Conservation (phyloP, 768 basidiomycete species). For the Exidia glandulosa region DNA sequence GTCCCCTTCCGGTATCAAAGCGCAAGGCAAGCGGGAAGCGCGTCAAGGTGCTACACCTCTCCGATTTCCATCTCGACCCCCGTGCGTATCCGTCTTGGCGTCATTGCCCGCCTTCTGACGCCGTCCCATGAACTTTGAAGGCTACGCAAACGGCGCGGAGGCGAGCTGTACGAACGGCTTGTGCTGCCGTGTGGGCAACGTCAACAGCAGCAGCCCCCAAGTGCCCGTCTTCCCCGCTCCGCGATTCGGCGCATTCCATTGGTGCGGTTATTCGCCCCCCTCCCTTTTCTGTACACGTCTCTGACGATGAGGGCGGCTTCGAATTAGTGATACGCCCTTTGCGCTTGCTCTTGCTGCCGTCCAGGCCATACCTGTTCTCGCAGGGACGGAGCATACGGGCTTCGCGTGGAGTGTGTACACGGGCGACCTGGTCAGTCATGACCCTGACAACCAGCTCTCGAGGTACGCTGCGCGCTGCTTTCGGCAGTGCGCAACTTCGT, state of each 20-base stretch:
- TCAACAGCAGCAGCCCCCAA: conserved; percentile 41
- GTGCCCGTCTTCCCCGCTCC: conserved; percentile 47
- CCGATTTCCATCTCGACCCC: conserved; percentile 68
- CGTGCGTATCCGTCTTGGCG: conserved; percentile 26
- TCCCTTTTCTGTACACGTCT: not conserved
- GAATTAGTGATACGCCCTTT: conserved; percentile 50
- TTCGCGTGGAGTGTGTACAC: conserved; percentile 62
- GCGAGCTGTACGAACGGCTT: conserved; percentile 57
- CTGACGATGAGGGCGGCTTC: not conserved
- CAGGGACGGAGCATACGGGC: conserved; percentile 47
- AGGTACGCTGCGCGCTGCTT: conserved; percentile 27
- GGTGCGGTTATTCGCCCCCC: conserved; percentile 24
- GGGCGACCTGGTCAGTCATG: conserved; percentile 66
- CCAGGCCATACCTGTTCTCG: conserved; percentile 54
- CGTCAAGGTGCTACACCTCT: conserved; percentile 65
- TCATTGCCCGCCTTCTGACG: not conserved
- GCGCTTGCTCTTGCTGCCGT: conserved; percentile 49
- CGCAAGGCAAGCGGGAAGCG: conserved; percentile 52
- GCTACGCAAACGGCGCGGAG: conserved; percentile 58
- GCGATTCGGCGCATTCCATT: conserved; percentile 52
- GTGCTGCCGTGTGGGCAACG: conserved; percentile 46
- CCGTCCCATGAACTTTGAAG: conserved; percentile 22
- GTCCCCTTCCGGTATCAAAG: conserved; percentile 40
- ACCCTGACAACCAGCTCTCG: conserved; percentile 50
- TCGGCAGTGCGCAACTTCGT: conserved; percentile 1